Conservation (phyloP, 768 basidiomycete genomes). For the Suillus subalutaceus region DNA sequence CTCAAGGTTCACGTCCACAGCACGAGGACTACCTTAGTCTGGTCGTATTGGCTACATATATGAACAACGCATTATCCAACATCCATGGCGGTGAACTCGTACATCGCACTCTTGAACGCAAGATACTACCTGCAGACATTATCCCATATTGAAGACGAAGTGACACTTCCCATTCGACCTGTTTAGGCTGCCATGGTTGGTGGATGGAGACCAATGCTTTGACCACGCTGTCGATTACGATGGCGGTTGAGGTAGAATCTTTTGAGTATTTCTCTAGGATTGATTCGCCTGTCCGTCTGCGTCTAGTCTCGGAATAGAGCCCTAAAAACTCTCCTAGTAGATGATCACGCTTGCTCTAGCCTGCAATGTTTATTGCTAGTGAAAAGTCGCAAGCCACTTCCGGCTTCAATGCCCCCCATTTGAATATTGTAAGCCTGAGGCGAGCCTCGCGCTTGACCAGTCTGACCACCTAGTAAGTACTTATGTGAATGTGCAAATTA, state of each 20-base stretch:
- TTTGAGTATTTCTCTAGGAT: background rate
- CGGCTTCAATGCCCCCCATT: too few species aligned
- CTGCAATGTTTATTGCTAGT: background rate
- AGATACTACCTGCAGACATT: too few species aligned
- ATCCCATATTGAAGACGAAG: background rate
- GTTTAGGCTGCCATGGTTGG: background rate
- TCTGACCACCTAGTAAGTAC: too few species aligned
- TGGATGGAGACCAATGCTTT: background rate
- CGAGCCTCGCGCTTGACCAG: too few species aligned
- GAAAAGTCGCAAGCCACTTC: background rate
- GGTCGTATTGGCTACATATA: background rate
- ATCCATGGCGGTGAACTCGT: background rate
- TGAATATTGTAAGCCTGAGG: too few species aligned
- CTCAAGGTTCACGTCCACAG: background rate
- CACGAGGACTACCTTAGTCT: background rate
- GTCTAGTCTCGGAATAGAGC: background rate
- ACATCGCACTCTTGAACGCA: background rate
- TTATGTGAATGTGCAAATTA: too few species aligned
- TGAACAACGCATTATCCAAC: background rate
- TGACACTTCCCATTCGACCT: background rate
- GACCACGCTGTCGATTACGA: background rate
- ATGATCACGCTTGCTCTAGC: background rate
- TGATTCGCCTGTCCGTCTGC: background rate
- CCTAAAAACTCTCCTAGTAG: background rate
- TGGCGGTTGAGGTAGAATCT: background rate